Evolutionary conservation across 2,329 filamentous ascomycete species (phyloP).

Genomic region (Furcasterigmium sp.): DNA sequence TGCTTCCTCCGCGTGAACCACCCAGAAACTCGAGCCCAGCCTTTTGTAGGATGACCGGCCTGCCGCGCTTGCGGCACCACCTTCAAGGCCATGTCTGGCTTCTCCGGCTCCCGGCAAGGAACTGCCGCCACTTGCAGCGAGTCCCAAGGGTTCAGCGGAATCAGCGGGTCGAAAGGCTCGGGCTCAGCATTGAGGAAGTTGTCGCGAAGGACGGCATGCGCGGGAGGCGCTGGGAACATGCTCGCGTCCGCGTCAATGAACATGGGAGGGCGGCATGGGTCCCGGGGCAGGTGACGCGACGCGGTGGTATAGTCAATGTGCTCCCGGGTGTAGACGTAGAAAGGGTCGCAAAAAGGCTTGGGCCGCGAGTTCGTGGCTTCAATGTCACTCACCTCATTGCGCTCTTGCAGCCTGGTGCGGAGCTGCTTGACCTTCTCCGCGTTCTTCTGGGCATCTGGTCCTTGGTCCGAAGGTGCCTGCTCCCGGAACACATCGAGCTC

Average conservation of each 20-base stretch:
- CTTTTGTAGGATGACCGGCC: too few species aligned
- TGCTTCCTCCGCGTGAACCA: too few species aligned
- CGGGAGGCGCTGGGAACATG: slow-evolving; percentile 2
- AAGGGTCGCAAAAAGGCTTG: background rate
- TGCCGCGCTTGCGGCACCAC: too few species aligned
- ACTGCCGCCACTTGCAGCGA: too few species aligned
- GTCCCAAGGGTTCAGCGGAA: background rate
- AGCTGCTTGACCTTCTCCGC: slow-evolving; percentile 55
- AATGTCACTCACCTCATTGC: slow-evolving; percentile 51
- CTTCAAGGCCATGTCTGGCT: too few species aligned
- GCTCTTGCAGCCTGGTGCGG: slow-evolving; percentile 46
- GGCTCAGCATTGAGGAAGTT: slow-evolving; percentile 3
- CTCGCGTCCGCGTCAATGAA: background rate
- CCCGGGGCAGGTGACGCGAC: background rate
- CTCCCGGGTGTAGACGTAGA: background rate
- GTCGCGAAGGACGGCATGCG: slow-evolving; percentile 5
- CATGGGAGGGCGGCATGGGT: background rate
- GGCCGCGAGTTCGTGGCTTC: background rate
- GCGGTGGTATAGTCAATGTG: background rate
- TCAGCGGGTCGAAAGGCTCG: background rate
- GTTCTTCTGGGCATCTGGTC: slow-evolving; percentile 32
- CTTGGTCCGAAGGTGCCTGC: slow-evolving; percentile 26
- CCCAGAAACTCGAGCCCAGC: too few species aligned
- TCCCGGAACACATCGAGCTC: slow-evolving; percentile 43
- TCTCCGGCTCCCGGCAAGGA: too few species aligned